These are phyloP conservation scores for Fraxinus floribunda DNA, from an alignment of 305 asterid species.

Conservation along the genomic window DNA sequence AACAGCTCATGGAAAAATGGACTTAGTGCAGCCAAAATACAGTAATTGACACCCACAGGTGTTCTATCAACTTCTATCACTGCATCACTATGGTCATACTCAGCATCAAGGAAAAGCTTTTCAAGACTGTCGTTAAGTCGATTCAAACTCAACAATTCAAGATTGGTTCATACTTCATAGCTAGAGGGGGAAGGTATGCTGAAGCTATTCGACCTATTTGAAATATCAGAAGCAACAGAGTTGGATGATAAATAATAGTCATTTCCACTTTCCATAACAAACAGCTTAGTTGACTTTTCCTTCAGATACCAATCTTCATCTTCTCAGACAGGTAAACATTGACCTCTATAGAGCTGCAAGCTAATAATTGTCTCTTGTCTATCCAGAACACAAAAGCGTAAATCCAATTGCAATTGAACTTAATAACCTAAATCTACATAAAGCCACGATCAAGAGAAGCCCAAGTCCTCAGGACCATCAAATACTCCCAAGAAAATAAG, in stretches of 20 bases:
- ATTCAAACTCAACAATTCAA: conserved; percentile 51
- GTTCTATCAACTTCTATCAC: conserved; percentile 67
- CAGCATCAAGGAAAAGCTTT: conserved; percentile 50
- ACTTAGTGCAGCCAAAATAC: conserved; percentile 74
- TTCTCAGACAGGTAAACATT: neutral
- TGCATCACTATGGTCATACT: conserved; percentile 66
- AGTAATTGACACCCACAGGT: conserved; percentile 60
- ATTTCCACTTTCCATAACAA: conserved; percentile 55
- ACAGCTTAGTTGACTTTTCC: neutral
- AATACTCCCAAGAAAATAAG: neutral
- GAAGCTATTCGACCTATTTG: conserved; percentile 48
- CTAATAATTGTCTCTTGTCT: neutral
- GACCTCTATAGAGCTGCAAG: neutral
- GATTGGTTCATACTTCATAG: conserved; percentile 42
- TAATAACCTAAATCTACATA: neutral
- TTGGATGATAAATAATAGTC: conserved; percentile 55
- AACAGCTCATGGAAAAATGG: conserved; percentile 60
- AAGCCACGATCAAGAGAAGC: neutral
- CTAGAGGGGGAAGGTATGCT: conserved; percentile 25
- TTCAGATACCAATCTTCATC: neutral
- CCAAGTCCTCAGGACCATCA: neutral
- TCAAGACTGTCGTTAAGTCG: conserved; percentile 59
- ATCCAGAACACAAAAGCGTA: neutral
- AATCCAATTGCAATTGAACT: neutral
- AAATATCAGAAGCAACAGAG: conserved; percentile 52